Base-by-base conservation (phyloP, 2,329 filamentous ascomycete genomes). In the Monilinia vaccinii-corymbosi region DNA sequence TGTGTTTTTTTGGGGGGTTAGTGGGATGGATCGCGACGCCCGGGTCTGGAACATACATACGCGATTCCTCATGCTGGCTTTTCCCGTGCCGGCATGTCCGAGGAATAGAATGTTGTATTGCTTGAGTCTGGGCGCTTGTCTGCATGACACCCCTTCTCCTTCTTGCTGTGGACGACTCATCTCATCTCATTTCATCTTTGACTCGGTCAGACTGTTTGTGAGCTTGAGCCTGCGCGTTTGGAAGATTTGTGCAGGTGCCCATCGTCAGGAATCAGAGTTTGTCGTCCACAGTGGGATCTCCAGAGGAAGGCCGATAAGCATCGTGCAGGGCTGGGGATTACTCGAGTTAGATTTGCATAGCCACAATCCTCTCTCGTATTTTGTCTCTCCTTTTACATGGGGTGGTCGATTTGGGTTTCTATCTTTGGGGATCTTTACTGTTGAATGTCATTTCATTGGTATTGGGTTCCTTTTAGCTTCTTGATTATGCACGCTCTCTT, bases 331-430 rank as follows among this genome's bases (percentile, higher is more conserved):
- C 44, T 49, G 32, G 31, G 44, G 55, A 48, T 49, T n/a, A n/a
- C n/a, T n/a, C n/a, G n/a, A n/a, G n/a, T n/a, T 48, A 23, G 18
- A 21, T 32, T 49, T 57, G 46, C 34, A 57, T 48, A 49, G 55
- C 55, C 44, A 57, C 44, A 57, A 57, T 57, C 46, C 55, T 48
- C 21, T 13, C 55, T 57, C 32, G 55, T 57, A 49, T 49, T 10
- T 9, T 11, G 10, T 11, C 25, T 10, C 6, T 23, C 8, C 10
- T n/a, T 11, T 8, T 25, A 42, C 14, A 42, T 52, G 25, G 10
- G 10, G 42, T 42, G n/a, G 25, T 42, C 11, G n/a, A 3, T 28
- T 28, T 28, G 25, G 25, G 18, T 31, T 28, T 42, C 36, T 52
- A 42, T 53, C 25, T 53, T 32, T 53, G 25, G 50, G 25, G 50